Base-by-base conservation (phyloP, 805 yeast genomes). In the Huiozyma sinensis region DNA sequence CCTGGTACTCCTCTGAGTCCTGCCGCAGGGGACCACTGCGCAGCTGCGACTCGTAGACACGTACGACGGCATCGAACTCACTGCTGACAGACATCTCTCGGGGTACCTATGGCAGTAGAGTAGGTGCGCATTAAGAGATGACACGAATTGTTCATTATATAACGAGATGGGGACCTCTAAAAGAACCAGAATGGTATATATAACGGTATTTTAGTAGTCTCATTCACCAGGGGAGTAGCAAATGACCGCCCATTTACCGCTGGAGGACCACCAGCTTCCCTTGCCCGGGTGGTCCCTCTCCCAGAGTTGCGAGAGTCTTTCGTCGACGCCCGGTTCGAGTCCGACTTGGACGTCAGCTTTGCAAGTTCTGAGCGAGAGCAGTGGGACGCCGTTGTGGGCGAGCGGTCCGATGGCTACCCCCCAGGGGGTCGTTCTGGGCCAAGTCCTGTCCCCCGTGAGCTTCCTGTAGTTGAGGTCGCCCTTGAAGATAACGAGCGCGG, bases 401-500 rank as follows among this genome's bases (percentile, higher is more conserved):
- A 90, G 70, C 4, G 76, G 73, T 44, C 83, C 84, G 47, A 90
- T 73, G 5, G 95, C 90, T 0, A 65, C 61, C 4, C 48, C 53
- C 67, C 90, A 94, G 2, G 88, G 73, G 0, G 95, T 85, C 3
- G 87, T 76, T 46, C 82, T 73, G 13, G 78, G 78, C 99, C 99
- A 92, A 54, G 71, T 72, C 63, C 89, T 75, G 57, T 92, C 99
- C 41, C 87, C 95, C 1, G 95, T 83, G 47, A 94, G 67, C 64
- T 92, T 92, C 65, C 99, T 78, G 67, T 94, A 90, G 68, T 92
- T 92, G 65, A 92, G 73, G 57, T 92, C 99, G 46, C 99, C 99
- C 67, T 92, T 92, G 64, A 90, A 82, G 49, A 92, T 77, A 13
- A 85, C 75, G 48, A 90, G 72, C 43, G 79, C 70, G 9, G 94